Conservation (phyloP, 305 asterid genomes). For the Fraxinus sp. region DNA sequence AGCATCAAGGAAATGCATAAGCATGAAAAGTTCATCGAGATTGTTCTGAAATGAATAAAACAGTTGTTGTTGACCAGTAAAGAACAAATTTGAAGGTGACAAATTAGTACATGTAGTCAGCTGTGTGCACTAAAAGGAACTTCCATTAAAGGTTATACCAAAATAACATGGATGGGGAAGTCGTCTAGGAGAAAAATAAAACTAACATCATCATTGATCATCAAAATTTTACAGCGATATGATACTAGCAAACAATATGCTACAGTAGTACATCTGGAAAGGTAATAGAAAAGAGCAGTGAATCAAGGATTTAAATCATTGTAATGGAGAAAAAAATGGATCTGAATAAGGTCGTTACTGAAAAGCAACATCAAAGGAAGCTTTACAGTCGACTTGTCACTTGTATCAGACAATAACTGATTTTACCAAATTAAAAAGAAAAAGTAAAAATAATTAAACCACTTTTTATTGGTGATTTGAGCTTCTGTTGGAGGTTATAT, state of each 20-base stretch:
- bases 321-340: neutral
- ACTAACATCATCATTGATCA: slow-evolving; percentile 3
- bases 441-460: neutral
- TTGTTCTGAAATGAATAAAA: slow-evolving; percentile 72
- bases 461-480: neutral
- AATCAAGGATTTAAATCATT: neutral
- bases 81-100: slow-evolving; percentile 9
- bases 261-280: neutral
- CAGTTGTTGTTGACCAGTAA: slow-evolving; percentile 20
- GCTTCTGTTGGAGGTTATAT: neutral
- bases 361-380: slow-evolving; percentile 1
- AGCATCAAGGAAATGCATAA: slow-evolving; percentile 99
- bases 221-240: neutral
- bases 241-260: neutral
- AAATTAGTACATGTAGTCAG: slow-evolving; percentile 11
- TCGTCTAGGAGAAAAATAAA: slow-evolving; percentile 5
- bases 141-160: slow-evolving; percentile 18
- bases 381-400: neutral
- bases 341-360: neutral
- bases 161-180: neutral
- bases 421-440: neutral
- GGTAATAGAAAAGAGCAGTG: neutral
- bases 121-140: slow-evolving; percentile 15
- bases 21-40: slow-evolving; percentile 98
- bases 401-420: neutral